These are phyloP conservation scores for Kwoniella dejecticola DNA, from an alignment of 768 basidiomycete genomes.

Conservation along the genomic window DNA sequence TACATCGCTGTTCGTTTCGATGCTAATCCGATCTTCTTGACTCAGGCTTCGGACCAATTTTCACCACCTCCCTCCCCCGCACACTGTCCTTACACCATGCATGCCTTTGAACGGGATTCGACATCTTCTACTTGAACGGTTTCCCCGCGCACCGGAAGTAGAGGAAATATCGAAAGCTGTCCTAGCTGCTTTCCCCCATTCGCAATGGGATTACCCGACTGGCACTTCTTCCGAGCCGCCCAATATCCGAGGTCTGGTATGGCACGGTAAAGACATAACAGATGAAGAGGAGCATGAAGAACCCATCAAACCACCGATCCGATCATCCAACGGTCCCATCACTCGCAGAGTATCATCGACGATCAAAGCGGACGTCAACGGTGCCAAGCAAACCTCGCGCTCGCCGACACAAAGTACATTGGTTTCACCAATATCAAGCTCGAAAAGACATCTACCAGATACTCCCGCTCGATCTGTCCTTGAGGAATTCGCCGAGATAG, in stretches of 20 bases:
- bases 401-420: slow-evolving; percentile 41
- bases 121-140: slow-evolving; percentile 40
- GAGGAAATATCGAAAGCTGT: slow-evolving; percentile 45
- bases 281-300: slow-evolving; percentile 26
- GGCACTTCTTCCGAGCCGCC: slow-evolving; percentile 40
- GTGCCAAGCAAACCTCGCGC: slow-evolving; percentile 15
- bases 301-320: neutral
- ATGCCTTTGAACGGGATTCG: slow-evolving; percentile 45
- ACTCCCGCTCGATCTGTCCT: slow-evolving; percentile 47
- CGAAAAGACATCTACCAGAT: slow-evolving; percentile 32
- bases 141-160: slow-evolving; percentile 45
- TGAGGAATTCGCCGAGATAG: slow-evolving; percentile 49
- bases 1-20: neutral
- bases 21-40: no score
- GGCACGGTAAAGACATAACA: slow-evolving; percentile 38
- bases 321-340: neutral
- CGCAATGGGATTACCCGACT: slow-evolving; percentile 36
- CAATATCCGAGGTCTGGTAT: slow-evolving; percentile 41
- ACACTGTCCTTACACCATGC: slow-evolving; percentile 33
- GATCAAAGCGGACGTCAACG: neutral
- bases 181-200: slow-evolving; percentile 41
- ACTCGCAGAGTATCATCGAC: neutral
- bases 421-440: slow-evolving; percentile 44
- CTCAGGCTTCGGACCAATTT: slow-evolving; percentile 47
- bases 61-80: slow-evolving; percentile 41